Percentiles rank a stretch among this genome's conserved stretches.
Conservation (phyloP, 257 asterid species). For the Nicotiana obtusifolia region DNA sequence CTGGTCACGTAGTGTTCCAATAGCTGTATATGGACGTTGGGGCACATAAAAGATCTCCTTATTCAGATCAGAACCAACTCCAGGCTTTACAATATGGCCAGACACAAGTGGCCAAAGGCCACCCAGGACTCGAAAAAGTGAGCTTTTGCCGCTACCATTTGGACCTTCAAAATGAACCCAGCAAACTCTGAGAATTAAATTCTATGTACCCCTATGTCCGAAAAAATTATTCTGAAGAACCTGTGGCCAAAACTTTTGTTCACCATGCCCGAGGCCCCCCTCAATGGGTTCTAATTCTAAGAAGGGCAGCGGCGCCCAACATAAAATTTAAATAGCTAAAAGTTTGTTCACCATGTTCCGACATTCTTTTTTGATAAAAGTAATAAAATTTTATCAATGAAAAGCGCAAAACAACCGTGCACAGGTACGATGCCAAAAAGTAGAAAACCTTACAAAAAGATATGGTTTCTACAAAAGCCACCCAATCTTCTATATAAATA, state of each 20-base stretch:
- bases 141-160: conserved; percentile 99
- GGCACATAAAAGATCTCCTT: conserved; percentile 99
- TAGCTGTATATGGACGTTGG: conserved; percentile 97
- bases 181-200: background rate
- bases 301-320: too few relatives aligned
- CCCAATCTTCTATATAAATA: too few relatives aligned
- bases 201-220: background rate
- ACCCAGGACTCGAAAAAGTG: conserved; percentile 96
- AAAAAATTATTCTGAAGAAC: background rate
- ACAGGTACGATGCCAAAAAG: too few relatives aligned
- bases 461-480: too few relatives aligned
- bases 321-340: background rate
- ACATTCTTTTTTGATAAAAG: background rate
- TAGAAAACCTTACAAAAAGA: too few relatives aligned
- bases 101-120: conserved; percentile 99
- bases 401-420: too few relatives aligned
- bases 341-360: background rate
- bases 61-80: conserved; percentile 96
- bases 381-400: too few relatives aligned
- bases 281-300: too few relatives aligned
- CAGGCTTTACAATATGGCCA: conserved; percentile 95
- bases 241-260: background rate
- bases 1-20: conserved; percentile 98
- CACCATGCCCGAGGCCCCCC: too few relatives aligned
- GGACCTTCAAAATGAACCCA: conserved; percentile 62